Evolutionary conservation across 176 grass and related monocot genomes (phyloP), one percentile per base, ranked within the genome.

Genomic region (Oryza nivara): DNA sequence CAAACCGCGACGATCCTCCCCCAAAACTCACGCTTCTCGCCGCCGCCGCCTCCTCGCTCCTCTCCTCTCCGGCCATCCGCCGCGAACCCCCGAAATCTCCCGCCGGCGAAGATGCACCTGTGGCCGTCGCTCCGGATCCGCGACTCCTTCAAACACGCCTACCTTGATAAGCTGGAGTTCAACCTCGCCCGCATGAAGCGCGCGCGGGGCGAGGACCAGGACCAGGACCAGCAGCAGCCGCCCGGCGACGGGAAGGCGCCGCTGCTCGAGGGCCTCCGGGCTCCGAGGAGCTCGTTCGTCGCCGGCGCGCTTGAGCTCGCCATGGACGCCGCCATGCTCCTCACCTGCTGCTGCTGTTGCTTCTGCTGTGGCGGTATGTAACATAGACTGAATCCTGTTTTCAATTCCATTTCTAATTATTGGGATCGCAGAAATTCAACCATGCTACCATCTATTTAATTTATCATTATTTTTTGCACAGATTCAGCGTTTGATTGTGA

Each of bases 81-180:
- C 52, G 15, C 56, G 56, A 7, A 69, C 12, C 61, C 61, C 68
- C 6, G 22, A 64, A 65, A 19, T 72, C 80, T 41, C 16, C 70
- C 20, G 2, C 14, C 86, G 63, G 74, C 70, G 64, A 89, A 86
- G 86, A 98, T 98, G 96, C 96, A 98, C 81, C 91, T 98, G 76
- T 98, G 96, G 91, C 96, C 96, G 9, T 93, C 93, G 65, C 73
- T 93, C 23, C 86, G 85, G 79, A 92, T 98, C 46, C 71, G 96
- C 77, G 89, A 95, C 76, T 95, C 96, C 41, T 98, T 98, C 92
- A 95, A 90, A 88, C 89, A 90, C 1, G 68, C 87, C 4, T 93
- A 93, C 91, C 67, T 95, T 40, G 73, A 92, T 49, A 93, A 95
- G 89, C 88, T 98, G 67, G 96, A 98, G 48, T 17, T 85, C 80